Evolutionary conservation across 2,329 filamentous ascomycete genomes (phyloP), one percentile per base, ranked within the genome.

Genomic region (Aureobasidium lini): DNA sequence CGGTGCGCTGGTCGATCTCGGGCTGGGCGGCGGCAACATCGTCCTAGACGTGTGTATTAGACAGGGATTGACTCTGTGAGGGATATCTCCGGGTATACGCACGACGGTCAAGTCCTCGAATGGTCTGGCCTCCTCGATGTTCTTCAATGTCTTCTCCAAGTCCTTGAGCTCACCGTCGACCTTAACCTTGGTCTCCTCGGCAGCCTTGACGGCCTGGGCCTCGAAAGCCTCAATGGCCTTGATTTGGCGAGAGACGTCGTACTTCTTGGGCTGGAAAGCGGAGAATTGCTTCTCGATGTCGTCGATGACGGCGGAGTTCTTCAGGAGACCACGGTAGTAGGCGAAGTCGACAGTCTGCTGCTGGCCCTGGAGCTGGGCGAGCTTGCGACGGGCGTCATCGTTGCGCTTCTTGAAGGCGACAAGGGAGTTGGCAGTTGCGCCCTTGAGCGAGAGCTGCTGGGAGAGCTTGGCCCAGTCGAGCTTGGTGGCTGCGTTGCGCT

Each of bases 321-420:
- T 97, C 70, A 99, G 86, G 69, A 89, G 73, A 73, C 82, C 81
- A 78, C 92, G 91, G 89, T 97, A 99, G 78, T 93, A 84, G 68
- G 84, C 77, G 79, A 99, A 97, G 83, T 99, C 91, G 79, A 99
- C 85, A 61, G 84, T 84, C 71, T 90, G 90, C 66, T 93, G 81
- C 75, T 88, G 86, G 78, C 96, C 90, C 65, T 84, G 86, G 61
- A 99, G 90, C 64, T 84, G 71, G 77, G 88, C 85, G 63, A 99
- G 83, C 80, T 93, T 93, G 81, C 94, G 93, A 79, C 93, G 92
- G 74, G 90, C 93, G 76, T 96, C 92, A 75, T 99, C 94, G 83
- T 97, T 96, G 81, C 94, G 92, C 86, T 96, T 94, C 86, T 99
- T 99, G 88, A 99, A 99, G 67, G 90, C 84, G 76, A 93, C 88